A percentile compares a stretch with the other conserved stretches of the same genome.
These are phyloP conservation scores for Neurospora pannonica DNA, from an alignment of 495 filamentous ascomycete species.

Conservation along the genomic window DNA sequence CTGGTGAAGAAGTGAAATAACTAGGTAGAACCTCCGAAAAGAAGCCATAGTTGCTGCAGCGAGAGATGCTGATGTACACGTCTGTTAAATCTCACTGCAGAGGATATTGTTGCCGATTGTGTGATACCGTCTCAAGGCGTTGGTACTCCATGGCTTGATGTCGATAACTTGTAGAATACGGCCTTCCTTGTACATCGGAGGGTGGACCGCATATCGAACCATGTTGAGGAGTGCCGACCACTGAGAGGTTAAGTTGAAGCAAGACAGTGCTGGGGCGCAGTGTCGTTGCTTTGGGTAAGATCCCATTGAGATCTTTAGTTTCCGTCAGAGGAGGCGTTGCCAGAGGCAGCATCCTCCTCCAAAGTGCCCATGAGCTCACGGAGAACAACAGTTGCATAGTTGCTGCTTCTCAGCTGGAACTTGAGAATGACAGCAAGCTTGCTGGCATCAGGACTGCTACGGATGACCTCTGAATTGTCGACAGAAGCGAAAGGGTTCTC, in stretches of 20 bases:
- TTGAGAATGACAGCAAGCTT: slow-evolving; percentile 80
- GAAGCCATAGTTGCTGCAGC: background rate
- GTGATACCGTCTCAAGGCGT: background rate
- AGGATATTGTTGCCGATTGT: background rate
- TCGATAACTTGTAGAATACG: background rate
- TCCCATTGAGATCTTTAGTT: background rate
- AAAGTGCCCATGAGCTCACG: slow-evolving; percentile 55
- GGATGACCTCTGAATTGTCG: slow-evolving; percentile 1
- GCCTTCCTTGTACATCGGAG: background rate
- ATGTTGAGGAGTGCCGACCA: background rate
- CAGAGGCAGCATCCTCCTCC: background rate
- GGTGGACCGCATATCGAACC: background rate
- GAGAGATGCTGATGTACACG: background rate
- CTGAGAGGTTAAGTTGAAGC: background rate
- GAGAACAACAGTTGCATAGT: slow-evolving; percentile 91
- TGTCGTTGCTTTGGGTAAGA: background rate
- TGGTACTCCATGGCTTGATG: background rate
- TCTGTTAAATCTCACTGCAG: background rate
- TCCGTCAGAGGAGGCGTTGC: background rate
- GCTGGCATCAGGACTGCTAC: slow-evolving; percentile 14
- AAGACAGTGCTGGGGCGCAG: background rate
- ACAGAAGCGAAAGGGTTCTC: slow-evolving; percentile 15
- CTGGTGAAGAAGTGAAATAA: background rate
- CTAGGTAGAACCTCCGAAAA: background rate
- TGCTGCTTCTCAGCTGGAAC: slow-evolving; percentile 73